Evolutionary conservation across 2,329 filamentous ascomycete genomes (phyloP), one percentile per base, ranked within the genome.

Genomic region (Penicillium sp.): DNA sequence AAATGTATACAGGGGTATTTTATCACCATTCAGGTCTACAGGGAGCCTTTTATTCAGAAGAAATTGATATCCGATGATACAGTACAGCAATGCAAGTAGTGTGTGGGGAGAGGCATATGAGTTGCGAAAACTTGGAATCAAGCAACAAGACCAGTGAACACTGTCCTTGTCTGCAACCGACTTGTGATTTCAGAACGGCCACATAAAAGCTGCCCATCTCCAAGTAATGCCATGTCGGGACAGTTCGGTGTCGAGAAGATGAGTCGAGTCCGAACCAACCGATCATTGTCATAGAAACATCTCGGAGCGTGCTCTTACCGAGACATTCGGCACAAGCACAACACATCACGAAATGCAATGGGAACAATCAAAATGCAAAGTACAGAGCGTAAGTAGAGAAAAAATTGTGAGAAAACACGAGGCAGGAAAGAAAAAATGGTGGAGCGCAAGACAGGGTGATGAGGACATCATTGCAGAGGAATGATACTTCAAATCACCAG

Each of bases 341-440:
- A 31, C 51, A 46, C 45, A 42, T 39, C 51, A 39, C 50, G 21
- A 33, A 45, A 18, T 52, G 39, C 36, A 39, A 39, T 39, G 41
- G 39, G 26, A 15, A 45, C 42, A 43, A 47, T 10, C 16, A 47
- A 49, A 26, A 29, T 6, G 29, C 36, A 57, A 55, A 61, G 49
- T 52, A 58, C 52, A 56, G 45, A 34, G 45, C n/a, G 33, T 33
- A 41, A 45, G 18, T 24, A 45, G 33, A 51, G 39, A 45, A 54
- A 52, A 55, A 56, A 52, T 45, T 31, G 23, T 53, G 38, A 29
- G 49, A 48, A 51, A 59, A 61, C 48, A 60, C 60, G 60, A 49
- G 46, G 45, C 42, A 47, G 50, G 49, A 57, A 57, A 52, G n/a
- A 45, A 38, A 42, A 45, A 56, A 23, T 41, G 34, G 26, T 15